Evolutionary conservation across 768 basidiomycete species (phyloP).

Genomic region (Lyophyllum decastes): DNA sequence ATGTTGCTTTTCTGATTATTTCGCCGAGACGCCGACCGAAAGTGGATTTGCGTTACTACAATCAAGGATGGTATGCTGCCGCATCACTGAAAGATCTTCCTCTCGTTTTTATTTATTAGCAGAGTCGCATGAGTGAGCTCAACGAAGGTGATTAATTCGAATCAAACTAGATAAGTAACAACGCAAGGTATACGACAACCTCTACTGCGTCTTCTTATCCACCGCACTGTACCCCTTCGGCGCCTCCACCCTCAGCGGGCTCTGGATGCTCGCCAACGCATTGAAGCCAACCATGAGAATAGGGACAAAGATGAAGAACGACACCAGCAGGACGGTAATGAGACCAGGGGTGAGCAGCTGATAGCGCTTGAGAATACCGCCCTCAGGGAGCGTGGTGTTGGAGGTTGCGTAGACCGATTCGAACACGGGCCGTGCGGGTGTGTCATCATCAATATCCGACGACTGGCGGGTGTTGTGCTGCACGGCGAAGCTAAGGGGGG

Average conservation of each 20-base stretch:
- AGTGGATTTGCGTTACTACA: no score
- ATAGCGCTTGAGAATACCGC: constrained; percentile 71
- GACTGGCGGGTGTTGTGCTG: constrained; percentile 26
- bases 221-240: constrained; percentile 68
- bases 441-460: neutral
- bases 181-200: neutral
- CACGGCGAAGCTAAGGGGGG: constrained; percentile 19
- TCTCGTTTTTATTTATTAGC: no score
- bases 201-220: constrained; percentile 77
- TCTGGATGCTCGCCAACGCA: constrained; percentile 75
- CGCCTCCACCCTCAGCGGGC: constrained; percentile 59
- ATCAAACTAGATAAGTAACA: neutral
- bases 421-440: constrained; percentile 13
- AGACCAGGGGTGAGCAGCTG: constrained; percentile 79
- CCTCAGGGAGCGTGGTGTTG: constrained; percentile 42
- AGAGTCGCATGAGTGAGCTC: no score
- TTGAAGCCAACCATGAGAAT: constrained; percentile 62
- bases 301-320: constrained; percentile 69
- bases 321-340: constrained; percentile 64
- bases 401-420: constrained; percentile 17
- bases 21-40: no score
- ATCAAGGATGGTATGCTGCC: no score
- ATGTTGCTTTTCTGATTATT: no score
- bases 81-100: no score
- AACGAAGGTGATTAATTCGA: no score